Evolutionary conservation across 352 stramenopile species (phyloP).

Genomic region (Saprolegnia parasitica): DNA sequence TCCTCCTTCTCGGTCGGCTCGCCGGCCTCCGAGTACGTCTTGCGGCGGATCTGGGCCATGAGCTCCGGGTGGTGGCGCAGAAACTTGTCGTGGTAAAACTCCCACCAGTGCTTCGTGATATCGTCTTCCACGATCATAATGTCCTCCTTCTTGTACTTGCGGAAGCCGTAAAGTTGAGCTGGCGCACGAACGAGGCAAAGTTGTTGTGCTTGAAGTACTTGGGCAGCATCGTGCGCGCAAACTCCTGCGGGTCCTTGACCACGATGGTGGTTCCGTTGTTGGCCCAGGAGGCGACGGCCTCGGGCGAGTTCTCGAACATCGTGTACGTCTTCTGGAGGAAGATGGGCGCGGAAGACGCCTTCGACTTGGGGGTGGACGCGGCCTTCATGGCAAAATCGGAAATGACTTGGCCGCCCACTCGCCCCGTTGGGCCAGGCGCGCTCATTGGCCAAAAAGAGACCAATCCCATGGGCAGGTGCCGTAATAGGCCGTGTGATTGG

Average conservation of each 20-base stretch:
- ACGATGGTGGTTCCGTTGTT: slow-evolving; percentile 83
- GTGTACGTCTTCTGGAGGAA: slow-evolving; percentile 93
- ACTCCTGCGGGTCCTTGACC: slow-evolving; percentile 89
- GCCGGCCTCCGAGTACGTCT: slow-evolving; percentile 71
- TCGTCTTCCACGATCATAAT: slow-evolving; percentile 76
- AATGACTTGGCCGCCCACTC: background rate
- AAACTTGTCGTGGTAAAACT: slow-evolving; percentile 91
- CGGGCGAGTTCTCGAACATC: slow-evolving; percentile 87
- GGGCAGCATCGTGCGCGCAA: slow-evolving; percentile 86
- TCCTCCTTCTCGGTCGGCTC: slow-evolving; percentile 26
- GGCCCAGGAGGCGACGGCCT: slow-evolving; percentile 71
- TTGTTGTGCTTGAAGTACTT: slow-evolving; percentile 95
- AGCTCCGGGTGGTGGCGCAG: slow-evolving; percentile 76
- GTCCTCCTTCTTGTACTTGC: slow-evolving; percentile 90
- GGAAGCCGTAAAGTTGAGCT: slow-evolving; percentile 93
- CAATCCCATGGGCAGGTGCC: background rate
- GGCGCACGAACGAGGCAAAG: slow-evolving; percentile 90
- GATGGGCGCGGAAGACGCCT: slow-evolving; percentile 44
- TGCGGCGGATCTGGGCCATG: slow-evolving; percentile 82
- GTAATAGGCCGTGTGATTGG: background rate
- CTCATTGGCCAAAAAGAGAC: background rate
- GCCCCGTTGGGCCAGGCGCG: background rate
- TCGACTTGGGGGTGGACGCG: slow-evolving; percentile 1
- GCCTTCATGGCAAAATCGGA: slow-evolving; percentile 16
- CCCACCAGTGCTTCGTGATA: slow-evolving; percentile 85